Percentiles rank a stretch among this genome's conserved stretches.
Evolutionary conservation across 2,329 filamentous ascomycete species (phyloP).

Genomic region (Xylariaceae sp.): DNA sequence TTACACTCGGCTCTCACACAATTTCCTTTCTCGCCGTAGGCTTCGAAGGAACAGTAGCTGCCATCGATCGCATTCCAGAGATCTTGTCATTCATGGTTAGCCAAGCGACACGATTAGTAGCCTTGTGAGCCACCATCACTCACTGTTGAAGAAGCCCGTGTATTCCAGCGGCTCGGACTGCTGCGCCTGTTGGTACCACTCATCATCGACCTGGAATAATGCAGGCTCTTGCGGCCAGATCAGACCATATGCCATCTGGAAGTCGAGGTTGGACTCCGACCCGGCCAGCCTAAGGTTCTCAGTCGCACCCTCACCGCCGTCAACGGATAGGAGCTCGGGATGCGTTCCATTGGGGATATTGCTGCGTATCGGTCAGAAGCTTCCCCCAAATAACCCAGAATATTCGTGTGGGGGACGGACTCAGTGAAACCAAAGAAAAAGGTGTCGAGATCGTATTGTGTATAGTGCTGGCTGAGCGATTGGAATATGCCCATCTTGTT

Average conservation of each 20-base stretch:
- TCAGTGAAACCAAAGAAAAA: conserved; percentile 30
- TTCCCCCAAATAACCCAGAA: background rate
- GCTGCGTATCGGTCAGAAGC: conserved; percentile 5
- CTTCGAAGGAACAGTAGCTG: conserved; percentile 48
- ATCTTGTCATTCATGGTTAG: conserved; percentile 19
- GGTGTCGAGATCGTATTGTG: conserved; percentile 33
- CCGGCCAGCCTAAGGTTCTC: conserved; percentile 24
- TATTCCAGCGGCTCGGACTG: conserved; percentile 19
- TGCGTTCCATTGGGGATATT: conserved; percentile 34
- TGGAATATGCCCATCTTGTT: conserved; percentile 41
- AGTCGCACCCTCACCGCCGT: conserved; percentile 30
- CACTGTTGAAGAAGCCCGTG: conserved; percentile 29
- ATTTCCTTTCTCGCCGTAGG: conserved; percentile 45
- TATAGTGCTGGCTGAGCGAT: conserved; percentile 35
- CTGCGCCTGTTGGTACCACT: conserved; percentile 31
- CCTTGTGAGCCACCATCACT: background rate
- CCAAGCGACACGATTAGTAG: background rate
- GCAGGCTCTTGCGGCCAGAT: conserved; percentile 48
- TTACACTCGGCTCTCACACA: conserved; percentile 32
- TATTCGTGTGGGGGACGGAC: conserved; percentile 7
- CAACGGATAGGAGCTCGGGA: conserved; percentile 31
- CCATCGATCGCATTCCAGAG: conserved; percentile 50
- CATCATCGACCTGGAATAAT: conserved; percentile 43
- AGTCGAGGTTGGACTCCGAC: conserved; percentile 43
- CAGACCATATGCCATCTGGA: conserved; percentile 42